Evolutionary conservation across 2,329 filamentous ascomycete genomes (phyloP).

Genomic region (Plenodomus tracheiphilus): DNA sequence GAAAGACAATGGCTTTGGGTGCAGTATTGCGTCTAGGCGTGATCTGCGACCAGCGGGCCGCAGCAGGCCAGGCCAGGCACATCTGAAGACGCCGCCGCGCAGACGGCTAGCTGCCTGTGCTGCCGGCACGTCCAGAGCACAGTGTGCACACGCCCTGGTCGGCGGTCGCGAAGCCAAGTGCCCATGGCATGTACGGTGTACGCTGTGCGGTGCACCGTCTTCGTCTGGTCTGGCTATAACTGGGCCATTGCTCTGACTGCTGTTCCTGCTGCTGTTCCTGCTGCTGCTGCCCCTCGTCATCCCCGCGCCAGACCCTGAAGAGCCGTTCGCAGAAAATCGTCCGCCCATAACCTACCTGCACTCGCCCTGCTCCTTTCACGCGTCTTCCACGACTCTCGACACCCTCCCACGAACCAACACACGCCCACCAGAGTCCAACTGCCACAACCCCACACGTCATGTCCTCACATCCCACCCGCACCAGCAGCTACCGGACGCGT

Average conservation of each 20-base stretch:
- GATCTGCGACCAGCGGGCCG: slow-evolving; percentile 20
- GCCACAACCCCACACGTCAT: slow-evolving; percentile 26
- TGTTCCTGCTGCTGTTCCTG: not conserved
- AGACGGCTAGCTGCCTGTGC: not conserved
- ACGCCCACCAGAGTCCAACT: too few relatives aligned
- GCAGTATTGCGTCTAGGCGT: slow-evolving; percentile 5
- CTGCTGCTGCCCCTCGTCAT: not conserved
- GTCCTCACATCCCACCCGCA: slow-evolving; percentile 34
- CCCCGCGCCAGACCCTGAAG: too few relatives aligned
- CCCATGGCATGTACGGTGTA: too few relatives aligned
- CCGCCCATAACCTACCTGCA: not conserved
- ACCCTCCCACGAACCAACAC: slow-evolving; percentile 6
- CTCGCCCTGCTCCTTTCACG: not conserved
- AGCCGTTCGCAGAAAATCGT: not conserved
- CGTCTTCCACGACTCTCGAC: slow-evolving; percentile 4
- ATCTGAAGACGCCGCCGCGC: too few relatives aligned
- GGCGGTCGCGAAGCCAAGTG: too few relatives aligned
- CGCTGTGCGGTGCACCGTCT: too few relatives aligned
- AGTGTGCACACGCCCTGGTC: too few relatives aligned
- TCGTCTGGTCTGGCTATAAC: too few relatives aligned
- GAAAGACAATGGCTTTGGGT: slow-evolving; percentile 1
- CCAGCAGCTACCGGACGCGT: slow-evolving; percentile 51
- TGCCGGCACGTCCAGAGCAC: slow-evolving; percentile 5
- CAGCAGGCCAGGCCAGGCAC: too few relatives aligned
- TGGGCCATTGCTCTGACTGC: too few relatives aligned